phyloP scores from a whole-genome alignment of 805 yeast genomes.

The Limtongozyma cylindracea region DNA sequence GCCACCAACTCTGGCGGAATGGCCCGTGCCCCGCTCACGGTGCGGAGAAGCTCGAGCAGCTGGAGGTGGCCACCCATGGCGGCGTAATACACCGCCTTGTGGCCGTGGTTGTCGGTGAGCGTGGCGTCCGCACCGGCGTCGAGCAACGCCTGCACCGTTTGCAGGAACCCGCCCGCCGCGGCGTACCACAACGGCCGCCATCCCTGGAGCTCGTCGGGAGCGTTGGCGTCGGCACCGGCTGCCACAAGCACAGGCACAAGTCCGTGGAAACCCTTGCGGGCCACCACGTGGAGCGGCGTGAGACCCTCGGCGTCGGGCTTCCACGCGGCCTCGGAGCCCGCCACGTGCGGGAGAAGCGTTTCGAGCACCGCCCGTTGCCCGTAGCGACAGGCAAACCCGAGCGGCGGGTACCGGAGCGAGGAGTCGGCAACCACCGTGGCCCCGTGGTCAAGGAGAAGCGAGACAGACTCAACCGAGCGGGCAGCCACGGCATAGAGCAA shows the following conservation, averaged over 20 bases:
- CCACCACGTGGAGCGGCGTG: constrained; percentile 68
- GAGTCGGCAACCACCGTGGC: constrained; percentile 14
- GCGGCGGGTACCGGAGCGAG: constrained; percentile 42
- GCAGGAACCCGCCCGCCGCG: constrained; percentile 58
- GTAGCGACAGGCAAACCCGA: constrained; percentile 71
- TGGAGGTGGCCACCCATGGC: constrained; percentile 82
- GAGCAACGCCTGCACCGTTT: constrained; percentile 45
- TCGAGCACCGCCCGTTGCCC: constrained; percentile 55
- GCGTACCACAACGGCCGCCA: constrained; percentile 93
- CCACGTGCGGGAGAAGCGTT: constrained; percentile 20
- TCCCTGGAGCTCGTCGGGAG: constrained; percentile 59
- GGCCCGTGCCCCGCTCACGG: too few species aligned
- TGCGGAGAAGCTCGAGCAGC: constrained; percentile 42
- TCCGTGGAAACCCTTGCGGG: constrained; percentile 55
- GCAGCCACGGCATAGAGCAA: constrained; percentile 54
- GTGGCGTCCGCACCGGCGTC: constrained; percentile 45
- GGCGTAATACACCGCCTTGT: constrained; percentile 67
- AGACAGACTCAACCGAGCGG: constrained; percentile 21
- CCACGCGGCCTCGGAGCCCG: constrained; percentile 8
- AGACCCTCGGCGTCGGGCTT: constrained; percentile 73
- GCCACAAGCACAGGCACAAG: constrained; percentile 42
- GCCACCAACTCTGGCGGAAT: too few species aligned
- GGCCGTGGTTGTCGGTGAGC: constrained; percentile 55
- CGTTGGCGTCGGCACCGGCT: constrained; percentile 56
- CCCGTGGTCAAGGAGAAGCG: constrained; percentile 9